Evolutionary conservation across 441 rosid species (phyloP), one percentile per base, ranked within the genome.

Genomic region (Metrosideros polymorpha): DNA sequence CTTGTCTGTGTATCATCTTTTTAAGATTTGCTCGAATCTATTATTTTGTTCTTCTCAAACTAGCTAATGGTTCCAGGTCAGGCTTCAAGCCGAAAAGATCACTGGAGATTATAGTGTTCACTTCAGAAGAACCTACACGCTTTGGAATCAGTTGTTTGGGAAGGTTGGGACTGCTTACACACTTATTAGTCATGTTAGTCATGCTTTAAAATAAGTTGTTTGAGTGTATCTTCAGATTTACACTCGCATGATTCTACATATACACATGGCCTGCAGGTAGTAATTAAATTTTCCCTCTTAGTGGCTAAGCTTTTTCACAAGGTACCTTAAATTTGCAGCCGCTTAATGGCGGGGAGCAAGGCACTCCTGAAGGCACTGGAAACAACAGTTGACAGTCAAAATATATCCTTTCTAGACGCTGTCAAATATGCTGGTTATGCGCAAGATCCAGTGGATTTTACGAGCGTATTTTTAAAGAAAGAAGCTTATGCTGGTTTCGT

Each of bases 71-170:
- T 82, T 82, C 24, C 93, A 95, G 99, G 93, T 93, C 93, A 32
- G 97, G 97, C 45, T 94, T 94, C 91, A 95, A 92, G 88, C 98
- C 99, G 27, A 94, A 88, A 94, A 91, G 98, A 83, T 94, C 98
- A 76, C 79, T 97, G 89, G 99, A 97, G 92, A 89, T 96, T 84
- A 91, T 97, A 91, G 87, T 92, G 91, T 96, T 97, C 87, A 97
- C 99, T 86, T 96, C 98, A 17, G 98, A 96, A 93, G 98, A 97
- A 91, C 98, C 99, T 84, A 97, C 98, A 43, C 93, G 98, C 83
- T 97, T 94, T 88, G 99, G 98, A 86, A 97, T 97, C 88, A 52
- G 99, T 90, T 97, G 99, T 87, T 93, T 95, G 94, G 99, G 98
- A 93, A 96, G 99, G 99, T 97, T 51, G 85, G 89, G 22, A 85